phyloP scores from a whole-genome alignment of 495 filamentous ascomycete genomes.

The Neurospora sp. region DNA sequence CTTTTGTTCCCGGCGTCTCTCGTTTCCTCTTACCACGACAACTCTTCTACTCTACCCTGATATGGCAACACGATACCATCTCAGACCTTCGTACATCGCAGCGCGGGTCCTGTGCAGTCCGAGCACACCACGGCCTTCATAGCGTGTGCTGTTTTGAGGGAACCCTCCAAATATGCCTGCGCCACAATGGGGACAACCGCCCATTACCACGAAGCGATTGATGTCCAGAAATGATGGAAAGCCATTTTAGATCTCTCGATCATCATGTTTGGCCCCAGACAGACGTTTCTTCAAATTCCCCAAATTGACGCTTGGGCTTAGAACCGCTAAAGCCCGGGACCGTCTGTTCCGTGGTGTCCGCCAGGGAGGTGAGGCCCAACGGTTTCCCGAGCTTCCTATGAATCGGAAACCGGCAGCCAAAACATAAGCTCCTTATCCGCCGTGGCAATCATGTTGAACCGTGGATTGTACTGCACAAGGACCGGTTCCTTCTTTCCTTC shows the following conservation, averaged over 20 bases:
- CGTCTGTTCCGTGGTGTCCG: not conserved
- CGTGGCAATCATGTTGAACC: conserved; percentile 79
- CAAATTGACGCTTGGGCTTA: not conserved
- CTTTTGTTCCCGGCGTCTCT: not conserved
- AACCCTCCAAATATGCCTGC: not conserved
- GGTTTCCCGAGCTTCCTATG: conserved; percentile 10
- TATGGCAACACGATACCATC: not conserved
- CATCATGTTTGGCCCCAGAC: not conserved
- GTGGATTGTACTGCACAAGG: conserved; percentile 78
- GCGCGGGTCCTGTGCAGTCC: not conserved
- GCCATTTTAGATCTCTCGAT: not conserved
- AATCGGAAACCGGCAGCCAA: conserved; percentile 74
- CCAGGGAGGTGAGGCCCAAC: not conserved
- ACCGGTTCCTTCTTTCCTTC: conserved; percentile 52
- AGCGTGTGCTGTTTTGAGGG: not conserved
- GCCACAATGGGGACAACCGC: not conserved
- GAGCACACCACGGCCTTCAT: not conserved
- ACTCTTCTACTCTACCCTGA: not conserved
- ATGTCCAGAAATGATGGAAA: not conserved
- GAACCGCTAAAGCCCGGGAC: not conserved
- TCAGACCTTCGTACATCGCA: not conserved
- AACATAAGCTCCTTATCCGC: conserved; percentile 83
- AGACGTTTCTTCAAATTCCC: not conserved
- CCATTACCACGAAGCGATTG: not conserved
- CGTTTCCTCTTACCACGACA: not conserved